These are phyloP conservation scores for Phytophthora lateralis DNA, from an alignment of 352 stramenopile genomes.

Conservation along the genomic window DNA sequence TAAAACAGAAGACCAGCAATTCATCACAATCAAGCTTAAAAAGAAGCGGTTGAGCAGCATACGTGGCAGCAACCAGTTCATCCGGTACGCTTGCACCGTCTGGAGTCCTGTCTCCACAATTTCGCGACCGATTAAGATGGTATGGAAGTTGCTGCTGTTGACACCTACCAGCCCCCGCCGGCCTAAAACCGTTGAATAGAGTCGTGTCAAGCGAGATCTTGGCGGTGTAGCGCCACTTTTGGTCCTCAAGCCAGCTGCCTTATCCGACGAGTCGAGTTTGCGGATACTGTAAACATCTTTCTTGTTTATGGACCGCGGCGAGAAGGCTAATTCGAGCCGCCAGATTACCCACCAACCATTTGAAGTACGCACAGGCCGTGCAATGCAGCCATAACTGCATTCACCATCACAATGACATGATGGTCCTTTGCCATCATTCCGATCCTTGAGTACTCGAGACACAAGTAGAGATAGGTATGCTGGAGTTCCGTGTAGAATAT, in stretches of 20 bases:
- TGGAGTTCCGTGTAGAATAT: constrained; percentile 18
- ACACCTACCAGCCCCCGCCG: constrained; percentile 22
- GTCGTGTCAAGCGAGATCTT: constrained; percentile 4
- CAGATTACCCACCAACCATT: constrained; percentile 5
- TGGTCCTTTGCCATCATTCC: constrained; percentile 16
- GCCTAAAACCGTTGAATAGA: constrained; percentile 20
- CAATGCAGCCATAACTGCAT: constrained; percentile 22
- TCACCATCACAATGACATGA: constrained; percentile 10
- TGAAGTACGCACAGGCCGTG: constrained; percentile 18
- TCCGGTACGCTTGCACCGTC: constrained; percentile 30
- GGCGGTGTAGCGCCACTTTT: not conserved
- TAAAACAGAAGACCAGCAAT: constrained; percentile 32
- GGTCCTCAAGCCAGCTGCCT: not conserved
- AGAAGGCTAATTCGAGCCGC: constrained; percentile 9
- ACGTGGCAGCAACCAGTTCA: constrained; percentile 30
- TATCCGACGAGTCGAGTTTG: constrained; percentile 7
- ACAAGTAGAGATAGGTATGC: constrained; percentile 8
- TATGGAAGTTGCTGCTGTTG: constrained; percentile 30
- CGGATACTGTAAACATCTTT: not conserved
- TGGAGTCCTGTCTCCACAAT: constrained; percentile 31
- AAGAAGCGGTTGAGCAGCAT: constrained; percentile 41
- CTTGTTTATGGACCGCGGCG: constrained; percentile 5
- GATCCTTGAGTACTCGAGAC: constrained; percentile 22
- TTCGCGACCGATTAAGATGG: constrained; percentile 26
- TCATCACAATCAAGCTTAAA: constrained; percentile 30